These are phyloP conservation scores for Puccinia hordei DNA, from an alignment of 1,284 basidiomycete species.

Conservation along the genomic window DNA sequence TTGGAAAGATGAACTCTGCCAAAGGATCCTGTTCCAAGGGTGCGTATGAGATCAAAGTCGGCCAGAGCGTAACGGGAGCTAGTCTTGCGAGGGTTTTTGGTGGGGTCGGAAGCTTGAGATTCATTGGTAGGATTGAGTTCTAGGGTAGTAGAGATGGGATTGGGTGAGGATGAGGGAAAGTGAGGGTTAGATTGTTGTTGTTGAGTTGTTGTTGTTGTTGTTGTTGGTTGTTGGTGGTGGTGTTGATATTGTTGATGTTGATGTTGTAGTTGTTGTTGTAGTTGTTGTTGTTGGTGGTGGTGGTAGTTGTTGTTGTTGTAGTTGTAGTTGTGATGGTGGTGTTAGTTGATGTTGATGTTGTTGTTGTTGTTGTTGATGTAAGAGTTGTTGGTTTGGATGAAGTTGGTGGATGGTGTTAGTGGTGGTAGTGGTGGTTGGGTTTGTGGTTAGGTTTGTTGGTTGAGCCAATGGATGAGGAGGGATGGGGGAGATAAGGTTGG, in stretches of 20 bases:
- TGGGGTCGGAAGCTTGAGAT: conserved; percentile 47
- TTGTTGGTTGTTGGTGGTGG: not conserved
- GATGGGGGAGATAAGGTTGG: not conserved
- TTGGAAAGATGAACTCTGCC: not conserved
- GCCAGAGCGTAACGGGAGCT: conserved; percentile 61
- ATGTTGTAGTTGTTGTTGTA: too few species aligned
- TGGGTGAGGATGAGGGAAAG: not conserved
- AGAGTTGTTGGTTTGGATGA: too few species aligned
- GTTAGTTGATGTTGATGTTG: too few species aligned
- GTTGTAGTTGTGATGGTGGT: too few species aligned
- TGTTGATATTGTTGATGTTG: not conserved
- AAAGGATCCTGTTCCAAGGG: conserved; percentile 26
- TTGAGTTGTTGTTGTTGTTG: conserved; percentile 11
- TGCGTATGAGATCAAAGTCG: not conserved
- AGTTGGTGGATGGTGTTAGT: not conserved
- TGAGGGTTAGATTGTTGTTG: not conserved
- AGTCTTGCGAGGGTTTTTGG: conserved; percentile 60
- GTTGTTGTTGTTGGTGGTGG: too few species aligned
- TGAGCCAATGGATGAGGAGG: not conserved
- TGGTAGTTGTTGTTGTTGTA: too few species aligned
- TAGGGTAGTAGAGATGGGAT: not conserved
- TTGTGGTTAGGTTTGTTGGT: not conserved
- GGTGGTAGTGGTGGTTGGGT: not conserved
- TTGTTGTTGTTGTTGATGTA: too few species aligned
- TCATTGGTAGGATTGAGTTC: conserved; percentile 3